phyloP scores from a whole-genome alignment of 129 eudicot genomes.

The Deinandra increscens region DNA sequence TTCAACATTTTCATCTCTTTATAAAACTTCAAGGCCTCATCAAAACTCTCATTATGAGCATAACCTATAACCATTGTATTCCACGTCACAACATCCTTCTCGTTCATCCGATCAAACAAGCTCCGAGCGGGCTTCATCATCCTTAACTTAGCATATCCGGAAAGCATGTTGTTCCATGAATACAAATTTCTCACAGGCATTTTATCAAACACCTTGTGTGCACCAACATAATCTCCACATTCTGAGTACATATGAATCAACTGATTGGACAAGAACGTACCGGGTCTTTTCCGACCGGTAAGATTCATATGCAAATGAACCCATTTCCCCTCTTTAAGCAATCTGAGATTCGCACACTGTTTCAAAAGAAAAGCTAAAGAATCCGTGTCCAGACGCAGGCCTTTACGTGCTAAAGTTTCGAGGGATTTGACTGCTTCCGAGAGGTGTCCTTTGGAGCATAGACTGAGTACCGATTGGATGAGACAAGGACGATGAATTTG shows the following conservation, averaged over 20 bases:
- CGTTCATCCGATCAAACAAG: slow-evolving; percentile 61
- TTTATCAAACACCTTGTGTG: slow-evolving; percentile 75
- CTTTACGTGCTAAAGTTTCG: slow-evolving; percentile 40
- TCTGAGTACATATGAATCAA: slow-evolving; percentile 55
- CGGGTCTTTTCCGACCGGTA: slow-evolving; percentile 55
- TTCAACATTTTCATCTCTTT: slow-evolving; percentile 44
- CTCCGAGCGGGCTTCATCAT: slow-evolving; percentile 57
- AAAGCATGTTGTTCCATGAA: slow-evolving; percentile 77
- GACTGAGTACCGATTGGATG: slow-evolving; percentile 41
- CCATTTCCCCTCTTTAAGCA: slow-evolving; percentile 65
- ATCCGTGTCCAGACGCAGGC: slow-evolving; percentile 50
- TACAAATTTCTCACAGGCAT: slow-evolving; percentile 65
- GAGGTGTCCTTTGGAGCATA: slow-evolving; percentile 53
- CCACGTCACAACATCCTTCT: slow-evolving; percentile 79
- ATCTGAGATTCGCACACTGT: slow-evolving; percentile 46
- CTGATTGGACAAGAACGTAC: slow-evolving; percentile 48
- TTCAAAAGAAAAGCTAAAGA: slow-evolving; percentile 48
- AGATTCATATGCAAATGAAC: slow-evolving; percentile 63
- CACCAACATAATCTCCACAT: slow-evolving; percentile 56
- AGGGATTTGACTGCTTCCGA: slow-evolving; percentile 52
- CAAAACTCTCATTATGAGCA: slow-evolving; percentile 42
- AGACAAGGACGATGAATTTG: slow-evolving; percentile 49
- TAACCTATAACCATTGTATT: slow-evolving; percentile 72
- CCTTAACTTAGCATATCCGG: slow-evolving; percentile 75
- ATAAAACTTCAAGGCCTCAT: slow-evolving; percentile 54